Evolutionary conservation across 176 grass and related monocot species (phyloP), one percentile per base, ranked within the genome.

Genomic region (Phyllostachys edulis): DNA sequence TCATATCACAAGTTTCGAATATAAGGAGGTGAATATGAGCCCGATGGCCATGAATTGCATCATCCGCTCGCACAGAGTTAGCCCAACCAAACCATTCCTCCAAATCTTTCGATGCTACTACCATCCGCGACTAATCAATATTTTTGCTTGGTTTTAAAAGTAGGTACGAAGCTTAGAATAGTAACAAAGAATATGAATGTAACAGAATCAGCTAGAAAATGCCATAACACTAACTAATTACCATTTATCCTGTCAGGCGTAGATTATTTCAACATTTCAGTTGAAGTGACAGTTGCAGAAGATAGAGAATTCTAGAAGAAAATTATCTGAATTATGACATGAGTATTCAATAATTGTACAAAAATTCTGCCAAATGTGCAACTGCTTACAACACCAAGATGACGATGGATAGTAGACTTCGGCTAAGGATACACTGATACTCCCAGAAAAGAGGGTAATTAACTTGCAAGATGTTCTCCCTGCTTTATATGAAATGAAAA

Each of bases 401-500:
- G 64, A 5, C 62, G n/a, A 23, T 37, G 75, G 66, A 75, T 55
- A 67, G 42, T 27, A 86, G 16, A 79, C 8, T 55, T 49, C 17
- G 42, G 57, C 59, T 78, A 51, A 79, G 57, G n/a, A 87, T 74
- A 79, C 39, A 63, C 40, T 55, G 61, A 42, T 63, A 75, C 23
- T 63, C 23, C 61, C 7, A 38, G 3, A 72, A 86, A 82, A 36
- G 29, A 41, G 38, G 42, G 21, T 65, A 66, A 23, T 24, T 67
- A 55, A 18, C 42, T 26, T 67, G 50, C 13, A 51, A 82, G 24
- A 65, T 70, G 55, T 54, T 45, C 21, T 63, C 36, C 59, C 73
- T 16, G 52, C 7, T 73, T 73, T 72, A 82, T 67, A 86, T 69
- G 63, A 90, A 78, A 57, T 69, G 63, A 72, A 90, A 86, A 76